phyloP scores from a whole-genome alignment of 306 rosid species.

The Rosa chinensis region DNA sequence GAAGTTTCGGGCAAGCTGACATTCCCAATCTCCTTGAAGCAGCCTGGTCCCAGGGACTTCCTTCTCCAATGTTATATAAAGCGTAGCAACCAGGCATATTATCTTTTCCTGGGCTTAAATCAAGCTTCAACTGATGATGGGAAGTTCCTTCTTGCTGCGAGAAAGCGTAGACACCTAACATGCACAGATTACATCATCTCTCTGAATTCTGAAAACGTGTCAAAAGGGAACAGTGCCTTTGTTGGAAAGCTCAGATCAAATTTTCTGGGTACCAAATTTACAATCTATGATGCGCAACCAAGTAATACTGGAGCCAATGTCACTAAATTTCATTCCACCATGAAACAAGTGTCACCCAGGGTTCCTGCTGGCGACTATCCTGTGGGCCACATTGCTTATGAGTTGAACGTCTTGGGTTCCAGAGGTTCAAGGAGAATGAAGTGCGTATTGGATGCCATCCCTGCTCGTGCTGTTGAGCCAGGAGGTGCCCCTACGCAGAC shows the following conservation, averaged over 20 bases:
- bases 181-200: conserved; percentile 88
- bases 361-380: conserved; percentile 56
- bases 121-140: conserved; percentile 78
- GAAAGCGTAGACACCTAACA: conserved; percentile 80
- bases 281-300: conserved; percentile 82
- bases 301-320: conserved; percentile 28
- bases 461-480: conserved; percentile 70
- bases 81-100: conserved; percentile 65
- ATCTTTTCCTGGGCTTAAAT: conserved; percentile 60
- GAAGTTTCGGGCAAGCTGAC: conserved; percentile 79
- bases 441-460: conserved; percentile 85
- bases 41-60: conserved; percentile 80
- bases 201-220: conserved; percentile 54
- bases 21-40: conserved; percentile 82
- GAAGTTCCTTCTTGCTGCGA: conserved; percentile 91
- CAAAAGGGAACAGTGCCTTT: conserved; percentile 78
- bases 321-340: conserved; percentile 49
- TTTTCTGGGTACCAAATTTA: conserved; percentile 85
- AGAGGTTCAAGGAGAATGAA: conserved; percentile 96
- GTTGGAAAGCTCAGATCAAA: conserved; percentile 92
- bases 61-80: conserved; percentile 75
- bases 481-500: conserved; percentile 80
- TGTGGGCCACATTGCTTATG: conserved; percentile 76
- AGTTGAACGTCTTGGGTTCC: conserved; percentile 83
- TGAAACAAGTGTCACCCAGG: conserved; percentile 53